Conservation (phyloP, 2,329 filamentous ascomycete species). For the Penicillium sp. region DNA sequence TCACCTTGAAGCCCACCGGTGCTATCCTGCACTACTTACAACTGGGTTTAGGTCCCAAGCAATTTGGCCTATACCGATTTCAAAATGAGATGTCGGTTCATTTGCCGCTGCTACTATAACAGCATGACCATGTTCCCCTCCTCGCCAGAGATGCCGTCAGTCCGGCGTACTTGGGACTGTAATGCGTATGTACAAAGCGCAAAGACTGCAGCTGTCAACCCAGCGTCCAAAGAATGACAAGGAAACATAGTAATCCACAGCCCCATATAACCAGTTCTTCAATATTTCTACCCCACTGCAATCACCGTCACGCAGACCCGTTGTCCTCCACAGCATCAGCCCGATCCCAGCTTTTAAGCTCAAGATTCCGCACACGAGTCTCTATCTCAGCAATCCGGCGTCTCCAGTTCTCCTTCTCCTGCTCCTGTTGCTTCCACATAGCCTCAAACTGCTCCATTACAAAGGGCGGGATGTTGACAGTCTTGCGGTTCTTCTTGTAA, state of each 20-base stretch:
- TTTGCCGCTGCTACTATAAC: neutral
- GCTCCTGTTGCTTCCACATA: conserved; percentile 61
- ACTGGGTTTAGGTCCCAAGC: neutral
- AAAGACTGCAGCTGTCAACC: neutral
- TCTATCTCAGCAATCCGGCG: conserved; percentile 56
- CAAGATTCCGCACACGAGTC: conserved; percentile 58
- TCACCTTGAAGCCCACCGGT: neutral
- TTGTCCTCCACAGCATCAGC: conserved; percentile 69
- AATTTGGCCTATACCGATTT: neutral
- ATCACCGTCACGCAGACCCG: conserved; percentile 40
- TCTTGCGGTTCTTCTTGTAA: conserved; percentile 59
- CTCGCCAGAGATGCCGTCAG: too few species aligned
- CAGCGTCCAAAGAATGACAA: neutral
- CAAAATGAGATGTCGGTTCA: too few species aligned
- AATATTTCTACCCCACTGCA: neutral
- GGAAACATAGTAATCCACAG: neutral
- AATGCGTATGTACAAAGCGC: conserved; percentile 1
- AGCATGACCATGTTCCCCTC: neutral
- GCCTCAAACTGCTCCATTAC: conserved; percentile 59
- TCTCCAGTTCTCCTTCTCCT: conserved; percentile 53
- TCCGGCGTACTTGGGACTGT: neutral
- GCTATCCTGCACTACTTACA: neutral
- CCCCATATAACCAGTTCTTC: neutral
- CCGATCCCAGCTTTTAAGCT: conserved; percentile 71
- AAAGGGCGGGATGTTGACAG: conserved; percentile 53